phyloP scores from a whole-genome alignment of 2,329 filamentous ascomycete species.

The Camillea tinctor region DNA sequence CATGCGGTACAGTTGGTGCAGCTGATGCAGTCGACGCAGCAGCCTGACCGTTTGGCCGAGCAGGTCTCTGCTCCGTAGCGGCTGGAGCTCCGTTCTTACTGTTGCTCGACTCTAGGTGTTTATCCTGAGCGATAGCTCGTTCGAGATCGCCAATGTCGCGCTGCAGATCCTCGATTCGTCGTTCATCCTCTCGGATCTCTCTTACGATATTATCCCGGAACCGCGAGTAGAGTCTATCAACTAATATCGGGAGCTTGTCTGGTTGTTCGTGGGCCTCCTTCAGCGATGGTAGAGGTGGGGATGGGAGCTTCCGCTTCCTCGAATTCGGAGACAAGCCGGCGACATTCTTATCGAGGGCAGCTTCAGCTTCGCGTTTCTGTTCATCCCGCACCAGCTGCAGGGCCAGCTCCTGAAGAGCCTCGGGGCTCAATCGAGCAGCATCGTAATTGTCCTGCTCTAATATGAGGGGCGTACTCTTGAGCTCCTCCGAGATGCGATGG shows the following conservation, averaged over 20 bases:
- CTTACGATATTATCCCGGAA: slow-evolving; percentile 70
- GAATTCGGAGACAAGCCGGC: slow-evolving; percentile 53
- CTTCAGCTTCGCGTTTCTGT: slow-evolving; percentile 51
- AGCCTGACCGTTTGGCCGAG: slow-evolving; percentile 21
- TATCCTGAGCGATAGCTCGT: slow-evolving; percentile 37
- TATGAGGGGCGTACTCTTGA: slow-evolving; percentile 73
- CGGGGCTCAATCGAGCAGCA: slow-evolving; percentile 69
- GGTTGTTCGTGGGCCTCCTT: slow-evolving; percentile 65
- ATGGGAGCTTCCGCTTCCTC: slow-evolving; percentile 73
- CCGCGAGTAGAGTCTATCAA: slow-evolving; percentile 70
- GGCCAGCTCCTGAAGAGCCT: slow-evolving; percentile 78
- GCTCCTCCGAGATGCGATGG: slow-evolving; percentile 67
- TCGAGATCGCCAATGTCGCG: slow-evolving; percentile 69
- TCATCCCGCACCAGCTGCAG: slow-evolving; percentile 74
- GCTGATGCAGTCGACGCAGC: slow-evolving; percentile 4
- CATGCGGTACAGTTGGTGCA: neutral
- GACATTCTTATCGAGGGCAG: slow-evolving; percentile 39
- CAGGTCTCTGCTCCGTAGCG: slow-evolving; percentile 13
- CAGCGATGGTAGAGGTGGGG: slow-evolving; percentile 61
- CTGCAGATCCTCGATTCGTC: slow-evolving; percentile 60
- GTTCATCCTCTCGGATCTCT: slow-evolving; percentile 74
- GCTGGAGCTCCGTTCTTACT: slow-evolving; percentile 16
- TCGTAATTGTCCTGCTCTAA: slow-evolving; percentile 71
- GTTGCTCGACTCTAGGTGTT: slow-evolving; percentile 10
- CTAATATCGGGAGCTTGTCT: slow-evolving; percentile 67